Base-by-base conservation (phyloP, 352 stramenopile genomes). In the Pythium aquatile region DNA sequence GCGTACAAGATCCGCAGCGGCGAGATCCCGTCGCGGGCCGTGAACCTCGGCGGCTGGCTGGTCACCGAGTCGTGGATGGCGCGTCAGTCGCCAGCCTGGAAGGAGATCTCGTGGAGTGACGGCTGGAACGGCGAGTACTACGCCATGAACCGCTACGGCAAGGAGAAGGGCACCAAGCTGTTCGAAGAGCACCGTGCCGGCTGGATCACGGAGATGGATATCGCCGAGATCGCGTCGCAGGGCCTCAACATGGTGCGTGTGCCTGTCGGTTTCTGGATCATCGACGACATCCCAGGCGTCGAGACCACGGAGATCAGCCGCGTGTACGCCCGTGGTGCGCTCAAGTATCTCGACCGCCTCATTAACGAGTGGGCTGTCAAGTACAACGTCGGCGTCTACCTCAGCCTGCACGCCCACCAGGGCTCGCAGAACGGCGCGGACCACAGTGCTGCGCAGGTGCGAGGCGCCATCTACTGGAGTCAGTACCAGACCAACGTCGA, bases 231-330 rank as follows among this genome's bases (percentile, higher is more conserved):
- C 30, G 66, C 69, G 24, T 44, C 55, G 7, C 40, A 29, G 4
- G 75, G 75, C 61, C 86, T 70, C 46, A 70, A 70, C 58, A 66
- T 54, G 14, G 64, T 70, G 35, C 64, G 64, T 30, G 64, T 70
- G 7, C 75, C 83, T 5, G 52, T 90, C n/a, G 71, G 76, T 2
- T 78, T 78, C 66, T 92, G 80, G 78, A 89, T 90, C 55, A 57
- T 79, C 7, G 68, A 67, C 51, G 62, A 70, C 35, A 60, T 47
- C 39, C 39, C 39, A 24, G 39, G 39, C 16, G 39, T 47, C 14
- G 39, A 75, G 20, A 6, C 39, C 0, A 29, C 51, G 26, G 33
- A 52, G 1, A n/a, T 55, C 11, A 44, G 28, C 60, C 10, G n/a
- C 16, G 56, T 69, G 16, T 75, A 66, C 44, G 67, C 72, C 10